phyloP scores from a whole-genome alignment of 805 yeast species.

The Wickerhamomyces ciferrii region DNA sequence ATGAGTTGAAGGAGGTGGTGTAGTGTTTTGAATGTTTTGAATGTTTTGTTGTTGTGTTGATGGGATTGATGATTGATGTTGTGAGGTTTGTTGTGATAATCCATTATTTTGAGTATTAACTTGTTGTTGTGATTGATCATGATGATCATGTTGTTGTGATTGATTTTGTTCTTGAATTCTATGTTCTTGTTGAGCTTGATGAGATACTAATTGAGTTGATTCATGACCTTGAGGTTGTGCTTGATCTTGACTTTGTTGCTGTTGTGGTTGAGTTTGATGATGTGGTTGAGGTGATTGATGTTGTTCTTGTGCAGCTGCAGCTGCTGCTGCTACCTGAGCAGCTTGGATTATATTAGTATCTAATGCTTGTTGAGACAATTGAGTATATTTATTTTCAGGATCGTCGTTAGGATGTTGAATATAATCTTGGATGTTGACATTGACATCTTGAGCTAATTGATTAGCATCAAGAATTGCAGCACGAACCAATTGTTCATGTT shows the following conservation, averaged over 20 bases:
- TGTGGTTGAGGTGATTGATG: constrained; percentile 1
- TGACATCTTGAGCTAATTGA: constrained; percentile 45
- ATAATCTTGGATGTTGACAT: constrained; percentile 26
- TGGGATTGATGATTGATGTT: background rate
- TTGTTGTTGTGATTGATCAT: background rate
- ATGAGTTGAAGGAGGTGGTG: constrained; percentile 3
- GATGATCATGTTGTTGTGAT: background rate
- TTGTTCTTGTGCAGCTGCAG: constrained; percentile 20
- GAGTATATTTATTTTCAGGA: constrained; percentile 1
- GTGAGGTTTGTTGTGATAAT: background rate
- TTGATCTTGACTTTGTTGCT: constrained; percentile 3
- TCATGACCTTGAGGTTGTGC: constrained; percentile 2
- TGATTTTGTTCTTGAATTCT: constrained; percentile 1
- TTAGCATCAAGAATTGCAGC: constrained; percentile 69
- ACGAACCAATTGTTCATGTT: constrained; percentile 61
- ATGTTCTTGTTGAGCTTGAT: constrained; percentile 1
- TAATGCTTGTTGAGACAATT: constrained; percentile 1
- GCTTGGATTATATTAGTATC: constrained; percentile 22
- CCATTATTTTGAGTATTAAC: background rate
- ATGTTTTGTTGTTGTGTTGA: background rate
- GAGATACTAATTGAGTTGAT: constrained; percentile 1
- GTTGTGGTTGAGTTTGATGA: constrained; percentile 2
- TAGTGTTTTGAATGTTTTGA: background rate
- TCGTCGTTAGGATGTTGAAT: constrained; percentile 21
- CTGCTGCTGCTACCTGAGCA: constrained; percentile 17